Conservation (phyloP, 805 yeast genomes). For the Kodamaea hsintzibuensis region DNA sequence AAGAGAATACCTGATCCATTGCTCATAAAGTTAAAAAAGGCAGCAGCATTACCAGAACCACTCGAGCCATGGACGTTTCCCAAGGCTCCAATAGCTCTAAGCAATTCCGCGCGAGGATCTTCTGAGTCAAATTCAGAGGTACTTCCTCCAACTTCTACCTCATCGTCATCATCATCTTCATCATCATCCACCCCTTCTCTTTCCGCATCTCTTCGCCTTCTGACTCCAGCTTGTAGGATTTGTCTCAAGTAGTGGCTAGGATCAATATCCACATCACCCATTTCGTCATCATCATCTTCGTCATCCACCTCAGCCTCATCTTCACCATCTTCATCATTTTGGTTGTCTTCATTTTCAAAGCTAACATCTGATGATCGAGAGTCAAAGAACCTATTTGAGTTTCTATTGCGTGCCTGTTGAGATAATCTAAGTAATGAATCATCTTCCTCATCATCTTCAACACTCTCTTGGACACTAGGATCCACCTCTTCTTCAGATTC, state of each 20-base stretch:
- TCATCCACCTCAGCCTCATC: conserved; percentile 9
- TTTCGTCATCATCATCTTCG: conserved; percentile 10
- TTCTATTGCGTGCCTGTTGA: conserved; percentile 32
- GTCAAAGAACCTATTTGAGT: conserved; percentile 14
- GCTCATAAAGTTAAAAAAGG: conserved; percentile 3
- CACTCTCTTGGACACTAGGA: conserved; percentile 18
- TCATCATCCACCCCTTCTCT: conserved; percentile 14
- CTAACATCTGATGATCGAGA: conserved; percentile 21
- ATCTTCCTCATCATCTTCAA: conserved; percentile 19
- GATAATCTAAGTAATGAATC: conserved; percentile 40
- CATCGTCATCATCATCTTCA: conserved; percentile 7
- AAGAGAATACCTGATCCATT: conserved; percentile 8
- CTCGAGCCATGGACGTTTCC: background rate
- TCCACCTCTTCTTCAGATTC: conserved; percentile 7
- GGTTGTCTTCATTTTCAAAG: conserved; percentile 23
- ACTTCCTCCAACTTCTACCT: background rate
- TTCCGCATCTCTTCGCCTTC: conserved; percentile 13
- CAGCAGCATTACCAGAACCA: background rate
- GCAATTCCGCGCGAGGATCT: conserved; percentile 22
- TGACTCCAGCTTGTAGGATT: conserved; percentile 9
- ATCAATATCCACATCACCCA: conserved; percentile 12
- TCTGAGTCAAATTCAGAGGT: background rate
- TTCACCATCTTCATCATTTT: conserved; percentile 13
- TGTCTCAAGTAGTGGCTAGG: conserved; percentile 10
- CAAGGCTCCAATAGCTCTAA: conserved; percentile 24